Evolutionary conservation across 306 rosid genomes (phyloP).

Genomic region (Medicago lupulina): DNA sequence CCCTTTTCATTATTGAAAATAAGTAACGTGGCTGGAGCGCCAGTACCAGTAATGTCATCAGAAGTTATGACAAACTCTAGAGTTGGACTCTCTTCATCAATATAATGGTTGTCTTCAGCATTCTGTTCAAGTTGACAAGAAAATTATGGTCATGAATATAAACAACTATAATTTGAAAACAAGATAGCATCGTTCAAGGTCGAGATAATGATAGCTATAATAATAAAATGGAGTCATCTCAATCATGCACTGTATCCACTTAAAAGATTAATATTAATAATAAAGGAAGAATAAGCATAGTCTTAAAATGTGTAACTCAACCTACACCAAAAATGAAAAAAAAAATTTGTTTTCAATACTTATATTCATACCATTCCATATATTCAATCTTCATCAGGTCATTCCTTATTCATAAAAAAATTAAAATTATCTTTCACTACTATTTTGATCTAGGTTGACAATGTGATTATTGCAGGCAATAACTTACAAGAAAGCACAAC

Average conservation of each 20-base stretch:
- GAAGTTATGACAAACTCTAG: constrained; percentile 72
- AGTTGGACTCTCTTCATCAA: constrained; percentile 54
- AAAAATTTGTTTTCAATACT: too few species aligned
- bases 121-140: constrained; percentile 52
- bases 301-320: too few species aligned
- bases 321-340: too few species aligned
- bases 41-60: constrained; percentile 66
- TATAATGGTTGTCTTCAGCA: constrained; percentile 80
- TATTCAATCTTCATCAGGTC: too few species aligned
- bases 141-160: constrained; percentile 10
- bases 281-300: background rate
- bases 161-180: background rate
- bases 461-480: too few species aligned
- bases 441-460: too few species aligned
- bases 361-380: too few species aligned
- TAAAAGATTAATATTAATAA: background rate
- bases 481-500: too few species aligned
- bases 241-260: too few species aligned
- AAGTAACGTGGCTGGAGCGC: constrained; percentile 69
- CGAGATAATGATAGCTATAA: background rate
- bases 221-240: background rate
- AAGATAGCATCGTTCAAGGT: background rate
- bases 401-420: too few species aligned
- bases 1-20: constrained; percentile 82
- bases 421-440: too few species aligned